Conservation (phyloP, 345 rosid genomes). For the Eucalyptus regnans region DNA sequence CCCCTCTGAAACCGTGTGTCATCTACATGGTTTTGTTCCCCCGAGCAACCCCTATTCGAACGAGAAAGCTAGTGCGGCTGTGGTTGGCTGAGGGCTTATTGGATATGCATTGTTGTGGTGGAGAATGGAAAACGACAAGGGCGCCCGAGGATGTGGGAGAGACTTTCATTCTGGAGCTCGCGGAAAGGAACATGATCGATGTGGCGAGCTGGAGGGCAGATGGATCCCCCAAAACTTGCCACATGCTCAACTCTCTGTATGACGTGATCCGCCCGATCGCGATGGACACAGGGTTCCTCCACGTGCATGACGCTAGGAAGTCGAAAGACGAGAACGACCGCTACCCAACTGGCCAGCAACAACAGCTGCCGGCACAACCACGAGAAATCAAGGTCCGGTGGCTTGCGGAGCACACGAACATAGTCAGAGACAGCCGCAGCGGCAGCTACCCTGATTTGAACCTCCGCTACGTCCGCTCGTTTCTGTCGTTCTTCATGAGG, state of each 20-base stretch:
- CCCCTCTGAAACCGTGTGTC: slow-evolving; percentile 1
- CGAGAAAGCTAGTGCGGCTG: slow-evolving; percentile 2
- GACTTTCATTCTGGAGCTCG: background rate
- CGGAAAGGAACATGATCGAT: background rate
- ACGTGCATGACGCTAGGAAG: background rate
- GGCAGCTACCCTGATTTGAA: too few species aligned
- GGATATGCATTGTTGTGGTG: background rate
- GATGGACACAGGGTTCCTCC: background rate
- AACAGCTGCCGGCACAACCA: too few species aligned
- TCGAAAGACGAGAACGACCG: too few species aligned
- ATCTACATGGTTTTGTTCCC: slow-evolving; percentile 5
- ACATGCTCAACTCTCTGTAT: background rate
- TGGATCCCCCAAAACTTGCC: slow-evolving; percentile 1
- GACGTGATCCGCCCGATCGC: background rate
- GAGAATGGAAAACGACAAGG: background rate
- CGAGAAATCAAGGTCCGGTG: too few species aligned
- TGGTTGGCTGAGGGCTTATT: slow-evolving; percentile 13
- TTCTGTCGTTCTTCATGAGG: too few species aligned
- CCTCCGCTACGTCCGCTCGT: background rate
- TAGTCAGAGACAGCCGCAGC: too few species aligned
- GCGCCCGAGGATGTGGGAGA: background rate
- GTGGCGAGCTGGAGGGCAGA: slow-evolving; percentile 1
- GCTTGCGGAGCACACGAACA: too few species aligned
- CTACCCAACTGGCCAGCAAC: too few species aligned
- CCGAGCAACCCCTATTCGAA: background rate